Evolutionary conservation across 306 rosid genomes (phyloP).

Genomic region (Casuarina cunninghamiana): DNA sequence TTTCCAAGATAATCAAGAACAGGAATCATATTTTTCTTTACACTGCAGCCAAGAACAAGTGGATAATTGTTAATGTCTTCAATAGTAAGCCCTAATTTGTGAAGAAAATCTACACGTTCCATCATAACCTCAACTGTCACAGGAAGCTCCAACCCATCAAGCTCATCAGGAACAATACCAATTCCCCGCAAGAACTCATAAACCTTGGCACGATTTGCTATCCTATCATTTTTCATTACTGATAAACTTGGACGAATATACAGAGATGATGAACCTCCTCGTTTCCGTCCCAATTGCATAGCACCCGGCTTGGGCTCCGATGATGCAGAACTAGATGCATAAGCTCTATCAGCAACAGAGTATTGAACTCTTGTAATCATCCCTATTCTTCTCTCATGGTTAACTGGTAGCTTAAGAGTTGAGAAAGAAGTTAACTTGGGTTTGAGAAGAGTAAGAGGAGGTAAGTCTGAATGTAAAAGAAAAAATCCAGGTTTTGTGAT

Average conservation of each 20-base stretch:
- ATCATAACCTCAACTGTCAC: conserved; percentile 89
- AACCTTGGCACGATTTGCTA: conserved; percentile 57
- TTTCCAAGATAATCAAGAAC: conserved; percentile 96
- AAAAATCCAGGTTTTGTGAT: conserved; percentile 57
- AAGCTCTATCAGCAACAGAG: conserved; percentile 54
- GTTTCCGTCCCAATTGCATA: conserved; percentile 37
- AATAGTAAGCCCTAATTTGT: conserved; percentile 71
- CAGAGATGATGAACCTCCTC: conserved; percentile 51
- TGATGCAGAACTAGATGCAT: conserved; percentile 34
- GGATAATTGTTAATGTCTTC: conserved; percentile 92
- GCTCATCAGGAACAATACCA: conserved; percentile 94
- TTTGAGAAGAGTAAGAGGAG: conserved; percentile 46
- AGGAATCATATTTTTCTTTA: conserved; percentile 98
- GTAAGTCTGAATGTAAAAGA: conserved; percentile 54
- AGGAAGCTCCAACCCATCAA: conserved; percentile 97
- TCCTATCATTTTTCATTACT: conserved; percentile 70
- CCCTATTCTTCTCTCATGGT: conserved; percentile 44
- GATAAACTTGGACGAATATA: conserved; percentile 80
- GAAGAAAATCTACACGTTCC: conserved; percentile 93
- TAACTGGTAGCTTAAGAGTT: conserved; percentile 39
- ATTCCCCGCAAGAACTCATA: conserved; percentile 70
- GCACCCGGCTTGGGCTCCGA: conserved; percentile 34
- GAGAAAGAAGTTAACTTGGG: conserved; percentile 46
- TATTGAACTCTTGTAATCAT: conserved; percentile 47
- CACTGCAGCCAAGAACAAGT: conserved; percentile 93